These are phyloP conservation scores for Scortechinia acanthostroma DNA, from an alignment of 2,329 filamentous ascomycete genomes.

Conservation along the genomic window DNA sequence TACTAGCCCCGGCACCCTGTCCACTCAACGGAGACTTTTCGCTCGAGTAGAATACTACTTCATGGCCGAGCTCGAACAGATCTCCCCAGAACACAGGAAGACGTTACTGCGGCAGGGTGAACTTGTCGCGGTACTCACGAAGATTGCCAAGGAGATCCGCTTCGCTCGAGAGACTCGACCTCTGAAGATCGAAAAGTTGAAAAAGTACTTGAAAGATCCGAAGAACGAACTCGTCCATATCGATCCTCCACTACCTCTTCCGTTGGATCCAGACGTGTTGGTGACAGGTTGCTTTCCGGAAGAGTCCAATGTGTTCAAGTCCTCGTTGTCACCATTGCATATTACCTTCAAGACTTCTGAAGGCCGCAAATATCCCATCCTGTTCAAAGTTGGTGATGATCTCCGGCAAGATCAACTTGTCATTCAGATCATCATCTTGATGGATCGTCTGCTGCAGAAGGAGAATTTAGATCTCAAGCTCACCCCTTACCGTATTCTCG, in stretches of 20 bases:
- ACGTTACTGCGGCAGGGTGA: conserved; percentile 81
- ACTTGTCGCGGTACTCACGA: conserved; percentile 77
- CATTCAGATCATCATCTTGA: conserved; percentile 91
- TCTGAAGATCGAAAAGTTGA: conserved; percentile 76
- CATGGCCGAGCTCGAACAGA: conserved; percentile 77
- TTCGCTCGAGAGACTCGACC: conserved; percentile 70
- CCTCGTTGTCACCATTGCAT: conserved; percentile 82
- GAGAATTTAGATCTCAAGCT: conserved; percentile 94
- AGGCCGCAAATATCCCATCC: conserved; percentile 76
- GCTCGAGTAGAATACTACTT: conserved; percentile 93
- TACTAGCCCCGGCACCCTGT: conserved; percentile 64
- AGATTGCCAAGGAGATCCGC: conserved; percentile 82
- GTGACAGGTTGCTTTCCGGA: conserved; percentile 76
- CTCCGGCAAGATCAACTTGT: conserved; percentile 94
- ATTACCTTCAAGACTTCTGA: conserved; percentile 79
- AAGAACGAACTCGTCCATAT: conserved; percentile 82
- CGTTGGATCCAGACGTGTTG: conserved; percentile 76
- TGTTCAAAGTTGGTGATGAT: conserved; percentile 97
- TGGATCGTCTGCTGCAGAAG: conserved; percentile 91
- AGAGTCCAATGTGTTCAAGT: conserved; percentile 89
- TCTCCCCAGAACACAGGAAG: conserved; percentile 68
- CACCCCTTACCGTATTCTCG: conserved; percentile 91
- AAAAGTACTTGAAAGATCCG: conserved; percentile 76
- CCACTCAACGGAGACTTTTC: conserved; percentile 76
- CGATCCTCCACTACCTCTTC: conserved; percentile 79